phyloP scores from a whole-genome alignment of 345 rosid genomes.

The Eutrema yunnanense region DNA sequence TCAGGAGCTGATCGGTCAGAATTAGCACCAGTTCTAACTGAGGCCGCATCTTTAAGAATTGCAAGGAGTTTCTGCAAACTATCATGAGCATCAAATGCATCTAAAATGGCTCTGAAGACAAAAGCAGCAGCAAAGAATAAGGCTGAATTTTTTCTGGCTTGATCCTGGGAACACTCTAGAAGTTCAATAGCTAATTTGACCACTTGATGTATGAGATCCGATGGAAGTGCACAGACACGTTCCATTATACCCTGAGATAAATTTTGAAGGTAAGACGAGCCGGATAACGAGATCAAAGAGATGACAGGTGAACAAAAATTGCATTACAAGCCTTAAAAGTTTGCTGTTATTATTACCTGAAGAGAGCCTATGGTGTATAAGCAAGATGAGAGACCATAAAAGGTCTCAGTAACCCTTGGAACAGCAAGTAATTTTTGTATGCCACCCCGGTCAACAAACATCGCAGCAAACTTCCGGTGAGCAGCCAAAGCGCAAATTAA shows the following conservation, averaged over 20 bases:
- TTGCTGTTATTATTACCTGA: constrained; percentile 53
- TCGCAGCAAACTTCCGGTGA: constrained; percentile 93
- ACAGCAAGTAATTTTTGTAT: constrained; percentile 86
- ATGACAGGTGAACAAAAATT: background rate
- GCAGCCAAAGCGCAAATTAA: constrained; percentile 97
- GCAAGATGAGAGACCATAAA: constrained; percentile 91
- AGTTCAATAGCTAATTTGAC: constrained; percentile 88
- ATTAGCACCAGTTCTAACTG: constrained; percentile 85
- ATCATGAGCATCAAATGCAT: constrained; percentile 92
- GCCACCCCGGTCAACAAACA: constrained; percentile 97
- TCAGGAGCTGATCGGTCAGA: constrained; percentile 82
- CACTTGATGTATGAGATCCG: constrained; percentile 68
- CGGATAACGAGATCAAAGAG: background rate
- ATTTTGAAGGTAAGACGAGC: background rate
- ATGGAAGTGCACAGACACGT: constrained; percentile 93
- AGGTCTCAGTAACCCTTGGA: constrained; percentile 66
- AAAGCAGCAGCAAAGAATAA: constrained; percentile 93
- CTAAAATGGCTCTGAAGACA: constrained; percentile 91
- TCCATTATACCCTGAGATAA: constrained; percentile 85
- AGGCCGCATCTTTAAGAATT: constrained; percentile 75
- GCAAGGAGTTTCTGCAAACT: constrained; percentile 77
- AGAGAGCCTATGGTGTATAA: constrained; percentile 84
- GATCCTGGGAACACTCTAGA: constrained; percentile 83
- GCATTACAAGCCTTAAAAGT: background rate
- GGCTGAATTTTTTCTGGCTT: constrained; percentile 88